Percentiles rank a stretch among this genome's conserved stretches.
These are phyloP conservation scores for Perilla frutescens DNA, from an alignment of 257 asterid species.

Conservation along the genomic window DNA sequence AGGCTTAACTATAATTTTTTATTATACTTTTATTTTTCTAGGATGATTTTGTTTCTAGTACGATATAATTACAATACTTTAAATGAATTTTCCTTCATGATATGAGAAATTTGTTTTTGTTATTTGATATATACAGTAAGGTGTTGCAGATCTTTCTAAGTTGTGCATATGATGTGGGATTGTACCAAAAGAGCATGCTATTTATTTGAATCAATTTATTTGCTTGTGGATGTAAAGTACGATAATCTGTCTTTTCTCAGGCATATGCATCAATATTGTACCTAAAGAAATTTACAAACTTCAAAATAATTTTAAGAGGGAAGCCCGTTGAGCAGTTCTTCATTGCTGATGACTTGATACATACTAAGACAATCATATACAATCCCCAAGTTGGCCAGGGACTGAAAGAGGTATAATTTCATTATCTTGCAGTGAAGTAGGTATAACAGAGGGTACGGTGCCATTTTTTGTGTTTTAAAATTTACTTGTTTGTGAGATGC, in stretches of 20 bases:
- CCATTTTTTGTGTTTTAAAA: slow-evolving; percentile 8
- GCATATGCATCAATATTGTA: slow-evolving; percentile 89
- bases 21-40: background rate
- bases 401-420: slow-evolving; percentile 63
- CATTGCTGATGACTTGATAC: slow-evolving; percentile 71
- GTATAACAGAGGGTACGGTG: slow-evolving; percentile 15
- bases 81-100: slow-evolving; percentile 6
- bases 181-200: slow-evolving; percentile 1
- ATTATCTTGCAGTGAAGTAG: slow-evolving; percentile 7
- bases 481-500: slow-evolving; percentile 15
- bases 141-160: slow-evolving; percentile 21
- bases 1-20: background rate
- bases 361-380: slow-evolving; percentile 60
- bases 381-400: slow-evolving; percentile 62
- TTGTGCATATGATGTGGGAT: background rate
- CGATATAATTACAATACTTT: background rate
- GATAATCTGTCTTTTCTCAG: slow-evolving; percentile 50
- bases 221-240: slow-evolving; percentile 29
- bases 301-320: slow-evolving; percentile 79
- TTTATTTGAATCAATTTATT: slow-evolving; percentile 20
- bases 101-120: slow-evolving; percentile 17
- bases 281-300: slow-evolving; percentile 70
- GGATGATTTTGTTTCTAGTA: slow-evolving; percentile 8
- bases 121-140: slow-evolving; percentile 5
- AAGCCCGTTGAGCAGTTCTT: slow-evolving; percentile 76